Percentiles rank a stretch among this genome's conserved stretches.
Evolutionary conservation across 164 flowering plant genomes (phyloP).

Genomic region (Vitis rupestris): DNA sequence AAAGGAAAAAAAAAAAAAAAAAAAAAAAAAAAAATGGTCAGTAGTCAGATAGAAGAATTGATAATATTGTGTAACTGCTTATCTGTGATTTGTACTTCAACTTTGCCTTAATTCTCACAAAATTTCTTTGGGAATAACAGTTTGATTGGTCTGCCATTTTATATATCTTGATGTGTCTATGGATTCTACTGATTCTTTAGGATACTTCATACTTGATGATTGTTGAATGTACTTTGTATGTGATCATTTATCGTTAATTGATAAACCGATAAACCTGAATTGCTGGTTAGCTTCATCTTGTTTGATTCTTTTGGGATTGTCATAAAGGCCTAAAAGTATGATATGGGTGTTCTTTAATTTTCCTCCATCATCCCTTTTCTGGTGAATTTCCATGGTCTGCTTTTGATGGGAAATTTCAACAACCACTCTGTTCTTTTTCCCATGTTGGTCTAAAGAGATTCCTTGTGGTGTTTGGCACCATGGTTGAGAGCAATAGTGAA

Average conservation of each 20-base stretch:
- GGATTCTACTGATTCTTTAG: no score
- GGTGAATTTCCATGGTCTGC: conserved; percentile 7
- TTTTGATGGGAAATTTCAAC: conserved; percentile 24
- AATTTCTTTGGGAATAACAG: conserved; percentile 19
- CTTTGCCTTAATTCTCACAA: conserved; percentile 1
- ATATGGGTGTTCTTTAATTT: neutral
- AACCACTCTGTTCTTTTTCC: conserved; percentile 23
- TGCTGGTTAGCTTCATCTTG: no score
- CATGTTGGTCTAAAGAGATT: conserved; percentile 29
- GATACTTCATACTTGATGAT: no score
- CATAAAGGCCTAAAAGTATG: neutral
- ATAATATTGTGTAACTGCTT: conserved; percentile 9
- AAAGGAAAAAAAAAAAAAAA: no score
- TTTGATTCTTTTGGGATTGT: neutral
- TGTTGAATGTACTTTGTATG: no score
- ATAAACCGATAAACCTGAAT: no score
- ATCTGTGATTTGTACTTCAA: conserved; percentile 5
- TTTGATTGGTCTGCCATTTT: conserved; percentile 18
- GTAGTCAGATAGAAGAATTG: neutral
- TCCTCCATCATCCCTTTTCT: neutral
- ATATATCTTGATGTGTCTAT: neutral
- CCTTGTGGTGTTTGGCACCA: conserved; percentile 13
- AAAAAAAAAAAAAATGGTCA: no score
- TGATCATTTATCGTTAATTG: neutral
- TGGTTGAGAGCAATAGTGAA: conserved; percentile 5